These are phyloP conservation scores for Austroboletus rostrupii DNA, from an alignment of 1,284 basidiomycete species.

Conservation along the genomic window DNA sequence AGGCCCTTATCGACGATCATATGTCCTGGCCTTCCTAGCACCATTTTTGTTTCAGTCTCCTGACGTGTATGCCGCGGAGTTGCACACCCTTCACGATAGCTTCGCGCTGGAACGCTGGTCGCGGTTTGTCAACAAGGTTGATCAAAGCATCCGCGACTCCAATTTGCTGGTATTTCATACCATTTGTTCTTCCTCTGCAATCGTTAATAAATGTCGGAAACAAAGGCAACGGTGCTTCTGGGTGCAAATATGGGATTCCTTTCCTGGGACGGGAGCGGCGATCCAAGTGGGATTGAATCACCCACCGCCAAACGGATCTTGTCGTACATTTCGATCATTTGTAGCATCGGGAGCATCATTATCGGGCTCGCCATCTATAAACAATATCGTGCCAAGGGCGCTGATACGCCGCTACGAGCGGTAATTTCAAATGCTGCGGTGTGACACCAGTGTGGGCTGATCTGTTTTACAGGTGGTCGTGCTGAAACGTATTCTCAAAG, in stretches of 20 bases:
- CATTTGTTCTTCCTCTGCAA: not conserved
- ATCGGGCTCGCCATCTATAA: conserved; percentile 29
- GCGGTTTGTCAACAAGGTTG: conserved; percentile 29
- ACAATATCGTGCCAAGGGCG: conserved; percentile 32
- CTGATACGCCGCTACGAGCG: conserved; percentile 30
- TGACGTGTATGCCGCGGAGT: conserved; percentile 26
- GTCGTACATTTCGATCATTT: conserved; percentile 30
- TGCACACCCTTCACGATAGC: conserved; percentile 23
- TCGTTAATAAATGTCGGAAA: too few relatives aligned
- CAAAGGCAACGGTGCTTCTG: not conserved
- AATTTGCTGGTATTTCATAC: not conserved
- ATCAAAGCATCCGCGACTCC: conserved; percentile 29
- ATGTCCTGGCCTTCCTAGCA: conserved; percentile 16
- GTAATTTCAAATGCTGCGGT: conserved; percentile 8
- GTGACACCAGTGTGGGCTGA: not conserved
- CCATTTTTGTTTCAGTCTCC: conserved; percentile 26
- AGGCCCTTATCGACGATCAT: conserved; percentile 19
- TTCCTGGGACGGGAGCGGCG: conserved; percentile 10
- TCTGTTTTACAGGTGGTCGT: conserved; percentile 19
- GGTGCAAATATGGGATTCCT: not conserved
- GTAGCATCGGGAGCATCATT: conserved; percentile 27
- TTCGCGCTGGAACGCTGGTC: conserved; percentile 27
- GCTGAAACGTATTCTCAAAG: conserved; percentile 25
- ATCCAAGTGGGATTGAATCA: not conserved
- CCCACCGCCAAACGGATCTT: conserved; percentile 24